These are phyloP conservation scores for Metschnikowia lochheadii DNA, from an alignment of 805 yeast genomes.

Conservation along the genomic window DNA sequence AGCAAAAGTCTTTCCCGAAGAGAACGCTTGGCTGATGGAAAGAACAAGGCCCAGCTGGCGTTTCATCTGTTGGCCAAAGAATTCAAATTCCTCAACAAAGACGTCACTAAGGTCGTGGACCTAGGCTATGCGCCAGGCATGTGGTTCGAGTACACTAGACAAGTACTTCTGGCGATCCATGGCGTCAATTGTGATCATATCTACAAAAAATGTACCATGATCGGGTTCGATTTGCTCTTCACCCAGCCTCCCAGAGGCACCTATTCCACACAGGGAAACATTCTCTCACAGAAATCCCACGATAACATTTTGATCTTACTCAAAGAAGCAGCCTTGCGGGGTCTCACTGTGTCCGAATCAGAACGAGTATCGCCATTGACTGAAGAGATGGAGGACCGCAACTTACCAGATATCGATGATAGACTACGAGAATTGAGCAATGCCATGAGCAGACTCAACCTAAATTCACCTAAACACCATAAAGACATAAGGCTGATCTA, in stretches of 20 bases:
- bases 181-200: slow-evolving; percentile 26
- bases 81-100: slow-evolving; percentile 24
- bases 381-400: slow-evolving; percentile 25
- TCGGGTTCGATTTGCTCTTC: slow-evolving; percentile 59
- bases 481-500: slow-evolving; percentile 10
- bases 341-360: background rate
- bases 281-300: slow-evolving; percentile 44
- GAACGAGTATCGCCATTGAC: slow-evolving; percentile 23
- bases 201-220: slow-evolving; percentile 28
- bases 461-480: background rate
- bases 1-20: background rate
- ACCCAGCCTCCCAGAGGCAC: slow-evolving; percentile 79
- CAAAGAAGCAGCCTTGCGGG: slow-evolving; percentile 9
- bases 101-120: slow-evolving; percentile 33
- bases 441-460: slow-evolving; percentile 1
- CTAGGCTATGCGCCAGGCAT: slow-evolving; percentile 41
- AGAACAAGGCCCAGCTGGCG: slow-evolving; percentile 23
- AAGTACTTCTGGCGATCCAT: slow-evolving; percentile 27
- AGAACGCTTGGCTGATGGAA: slow-evolving; percentile 23
- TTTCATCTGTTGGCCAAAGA: slow-evolving; percentile 27
- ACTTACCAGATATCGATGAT: slow-evolving; percentile 14
- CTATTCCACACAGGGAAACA: slow-evolving; percentile 80
- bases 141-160: slow-evolving; percentile 33
- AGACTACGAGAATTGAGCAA: slow-evolving; percentile 18
- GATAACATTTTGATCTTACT: slow-evolving; percentile 10